Evolutionary conservation across 2,329 filamentous ascomycete genomes (phyloP).

Genomic region (Fusarium nanum): DNA sequence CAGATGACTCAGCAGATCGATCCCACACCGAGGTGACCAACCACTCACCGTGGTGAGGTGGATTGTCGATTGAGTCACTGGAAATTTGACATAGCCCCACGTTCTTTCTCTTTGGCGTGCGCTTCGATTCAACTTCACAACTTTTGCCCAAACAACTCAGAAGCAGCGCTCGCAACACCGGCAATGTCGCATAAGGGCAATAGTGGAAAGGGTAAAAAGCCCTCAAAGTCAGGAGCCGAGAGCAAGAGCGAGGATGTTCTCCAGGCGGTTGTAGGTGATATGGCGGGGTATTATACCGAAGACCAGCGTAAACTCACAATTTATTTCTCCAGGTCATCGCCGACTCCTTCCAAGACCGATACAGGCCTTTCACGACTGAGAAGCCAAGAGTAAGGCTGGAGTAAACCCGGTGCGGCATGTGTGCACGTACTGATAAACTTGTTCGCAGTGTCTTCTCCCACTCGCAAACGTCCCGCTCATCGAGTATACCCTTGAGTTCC

Average conservation of each 20-base stretch:
- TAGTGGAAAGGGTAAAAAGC: constrained; percentile 64
- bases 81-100: constrained; percentile 41
- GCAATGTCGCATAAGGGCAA: constrained; percentile 62
- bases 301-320: constrained; percentile 38
- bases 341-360: constrained; percentile 94
- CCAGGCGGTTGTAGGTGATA: constrained; percentile 64
- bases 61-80: constrained; percentile 49
- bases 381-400: constrained; percentile 77
- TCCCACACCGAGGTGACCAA: constrained; percentile 17
- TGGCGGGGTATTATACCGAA: constrained; percentile 45
- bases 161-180: constrained; percentile 25
- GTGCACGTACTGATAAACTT: constrained; percentile 34
- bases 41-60: constrained; percentile 45
- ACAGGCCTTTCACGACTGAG: constrained; percentile 88
- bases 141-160: constrained; percentile 18
- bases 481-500: constrained; percentile 96
- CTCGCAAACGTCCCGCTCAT: constrained; percentile 94
- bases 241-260: constrained; percentile 68
- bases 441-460: constrained; percentile 83
- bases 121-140: constrained; percentile 32
- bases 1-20: constrained; percentile 28
- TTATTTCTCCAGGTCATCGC: constrained; percentile 76
- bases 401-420: not conserved
- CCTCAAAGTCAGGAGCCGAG: constrained; percentile 63
- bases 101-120: constrained; percentile 19